These are phyloP conservation scores for Ophiostoma fasciatum DNA, from an alignment of 2,329 filamentous ascomycete genomes.

Conservation along the genomic window DNA sequence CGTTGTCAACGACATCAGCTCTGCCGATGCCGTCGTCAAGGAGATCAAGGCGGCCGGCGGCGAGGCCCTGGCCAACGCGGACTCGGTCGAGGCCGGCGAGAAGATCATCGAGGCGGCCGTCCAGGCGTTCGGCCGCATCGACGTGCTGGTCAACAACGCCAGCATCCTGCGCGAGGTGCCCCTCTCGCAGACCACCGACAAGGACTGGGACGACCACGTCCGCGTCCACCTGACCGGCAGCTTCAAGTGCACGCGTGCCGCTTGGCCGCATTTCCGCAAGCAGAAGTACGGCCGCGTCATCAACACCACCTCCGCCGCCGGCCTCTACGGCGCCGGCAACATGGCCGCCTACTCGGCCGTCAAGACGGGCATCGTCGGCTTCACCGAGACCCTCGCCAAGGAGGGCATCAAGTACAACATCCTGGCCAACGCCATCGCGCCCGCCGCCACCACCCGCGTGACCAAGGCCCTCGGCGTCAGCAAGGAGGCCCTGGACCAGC, in stretches of 20 bases:
- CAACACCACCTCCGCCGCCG: slow-evolving; percentile 92
- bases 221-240: slow-evolving; percentile 84
- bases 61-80: slow-evolving; percentile 95
- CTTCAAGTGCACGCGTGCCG: slow-evolving; percentile 89
- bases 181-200: slow-evolving; percentile 98
- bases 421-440: slow-evolving; percentile 83
- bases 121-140: slow-evolving; percentile 68
- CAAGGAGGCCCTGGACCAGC: slow-evolving; percentile 70
- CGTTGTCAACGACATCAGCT: slow-evolving; percentile 91
- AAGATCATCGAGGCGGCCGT: slow-evolving; percentile 86
- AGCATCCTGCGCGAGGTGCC: slow-evolving; percentile 88
- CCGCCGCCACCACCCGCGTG: slow-evolving; percentile 90
- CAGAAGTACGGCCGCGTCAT: slow-evolving; percentile 96
- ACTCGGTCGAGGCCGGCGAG: slow-evolving; percentile 85
- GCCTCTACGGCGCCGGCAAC: slow-evolving; percentile 89
- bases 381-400: slow-evolving; percentile 95
- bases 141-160: slow-evolving; percentile 95
- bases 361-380: slow-evolving; percentile 88
- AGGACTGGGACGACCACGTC: slow-evolving; percentile 93
- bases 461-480: slow-evolving; percentile 81
- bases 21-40: slow-evolving; percentile 68
- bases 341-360: slow-evolving; percentile 96
- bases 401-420: slow-evolving; percentile 98
- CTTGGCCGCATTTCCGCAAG: slow-evolving; percentile 96
- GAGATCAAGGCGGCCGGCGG: slow-evolving; percentile 79